Evolutionary conservation across 2,329 filamentous ascomycete species (phyloP).

Genomic region (Aspergillus nomiae): DNA sequence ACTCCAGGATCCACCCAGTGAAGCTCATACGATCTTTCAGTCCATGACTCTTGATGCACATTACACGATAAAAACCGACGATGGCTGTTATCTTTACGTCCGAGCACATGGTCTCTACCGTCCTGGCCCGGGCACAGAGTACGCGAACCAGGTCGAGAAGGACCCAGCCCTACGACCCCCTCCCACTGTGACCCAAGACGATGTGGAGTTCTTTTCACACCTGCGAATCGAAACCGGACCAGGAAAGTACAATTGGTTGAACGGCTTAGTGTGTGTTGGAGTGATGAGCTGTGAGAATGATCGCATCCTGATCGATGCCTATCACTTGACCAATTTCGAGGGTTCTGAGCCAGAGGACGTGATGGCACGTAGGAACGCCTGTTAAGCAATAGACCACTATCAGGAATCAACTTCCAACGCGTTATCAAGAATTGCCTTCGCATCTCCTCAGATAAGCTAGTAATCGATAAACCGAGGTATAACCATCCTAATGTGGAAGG

Average conservation of each 20-base stretch:
- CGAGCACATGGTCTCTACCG: constrained; percentile 29
- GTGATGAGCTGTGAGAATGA: constrained; percentile 26
- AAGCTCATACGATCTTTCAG: constrained; percentile 7
- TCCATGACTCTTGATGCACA: constrained; percentile 28
- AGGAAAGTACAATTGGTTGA: constrained; percentile 27
- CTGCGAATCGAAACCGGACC: constrained; percentile 24
- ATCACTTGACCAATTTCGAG: constrained; percentile 27
- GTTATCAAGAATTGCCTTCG: not conserved
- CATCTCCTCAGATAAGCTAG: not conserved
- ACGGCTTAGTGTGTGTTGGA: constrained; percentile 27
- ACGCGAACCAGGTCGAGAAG: constrained; percentile 23
- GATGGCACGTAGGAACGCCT: constrained; percentile 10
- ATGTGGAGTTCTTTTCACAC: constrained; percentile 31
- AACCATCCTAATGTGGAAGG: not conserved
- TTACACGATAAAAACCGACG: constrained; percentile 25
- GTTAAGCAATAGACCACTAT: not conserved
- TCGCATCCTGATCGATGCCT: constrained; percentile 28
- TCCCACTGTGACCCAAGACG: constrained; percentile 21
- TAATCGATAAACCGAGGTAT: not conserved
- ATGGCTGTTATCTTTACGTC: constrained; percentile 25
- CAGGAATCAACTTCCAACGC: no score
- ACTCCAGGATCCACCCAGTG: no score
- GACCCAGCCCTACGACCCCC: constrained; percentile 17
- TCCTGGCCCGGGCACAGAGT: constrained; percentile 24
- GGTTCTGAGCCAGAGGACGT: constrained; percentile 24